These are phyloP conservation scores for Ilyonectria sp. DNA, from an alignment of 2,329 filamentous ascomycete genomes.

Conservation along the genomic window DNA sequence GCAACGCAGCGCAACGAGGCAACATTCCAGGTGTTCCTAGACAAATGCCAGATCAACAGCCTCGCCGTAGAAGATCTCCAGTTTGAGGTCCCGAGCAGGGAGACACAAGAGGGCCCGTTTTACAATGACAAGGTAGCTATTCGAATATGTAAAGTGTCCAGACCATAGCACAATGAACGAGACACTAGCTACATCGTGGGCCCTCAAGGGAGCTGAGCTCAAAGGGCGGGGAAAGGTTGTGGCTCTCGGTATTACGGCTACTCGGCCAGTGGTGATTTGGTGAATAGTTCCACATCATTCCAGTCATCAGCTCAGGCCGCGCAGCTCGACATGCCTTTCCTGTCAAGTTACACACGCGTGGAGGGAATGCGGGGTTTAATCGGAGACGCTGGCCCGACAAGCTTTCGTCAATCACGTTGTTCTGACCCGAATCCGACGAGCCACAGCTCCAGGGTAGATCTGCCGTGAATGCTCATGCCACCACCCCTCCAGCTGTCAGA, in stretches of 20 bases:
- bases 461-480: constrained; percentile 38
- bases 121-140: constrained; percentile 74
- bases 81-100: constrained; percentile 57
- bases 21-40: constrained; percentile 77
- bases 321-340: constrained; percentile 16
- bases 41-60: constrained; percentile 66
- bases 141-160: constrained; percentile 61
- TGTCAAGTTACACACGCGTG: constrained; percentile 22
- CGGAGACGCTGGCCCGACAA: constrained; percentile 26
- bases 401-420: constrained; percentile 17
- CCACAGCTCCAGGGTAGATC: constrained; percentile 24
- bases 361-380: constrained; percentile 28
- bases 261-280: constrained; percentile 19
- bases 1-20: constrained; percentile 79
- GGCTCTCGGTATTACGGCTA: background rate
- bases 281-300: constrained; percentile 39
- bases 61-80: constrained; percentile 61
- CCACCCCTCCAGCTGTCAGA: constrained; percentile 34
- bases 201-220: background rate
- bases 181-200: constrained; percentile 8
- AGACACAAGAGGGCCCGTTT: constrained; percentile 73
- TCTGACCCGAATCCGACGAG: background rate
- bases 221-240: background rate
- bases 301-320: constrained; percentile 33
- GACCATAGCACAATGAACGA: constrained; percentile 31